These are phyloP conservation scores for Leccinum subgranulosum DNA, from an alignment of 768 basidiomycete genomes.

Conservation along the genomic window DNA sequence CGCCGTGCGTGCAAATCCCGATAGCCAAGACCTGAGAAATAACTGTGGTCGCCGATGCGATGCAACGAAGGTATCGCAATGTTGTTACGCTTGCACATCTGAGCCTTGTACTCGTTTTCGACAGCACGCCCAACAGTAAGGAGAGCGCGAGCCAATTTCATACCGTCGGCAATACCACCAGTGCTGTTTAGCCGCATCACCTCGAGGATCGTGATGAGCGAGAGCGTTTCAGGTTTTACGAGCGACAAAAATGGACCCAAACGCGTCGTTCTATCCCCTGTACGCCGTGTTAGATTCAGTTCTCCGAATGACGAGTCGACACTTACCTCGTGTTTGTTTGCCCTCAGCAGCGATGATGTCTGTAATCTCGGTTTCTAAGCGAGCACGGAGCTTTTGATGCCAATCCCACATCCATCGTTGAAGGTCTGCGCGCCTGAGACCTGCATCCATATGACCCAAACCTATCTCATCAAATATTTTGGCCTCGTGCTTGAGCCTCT, in stretches of 20 bases:
- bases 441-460: constrained; percentile 42
- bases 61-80: constrained; percentile 44
- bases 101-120: constrained; percentile 87
- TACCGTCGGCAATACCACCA: constrained; percentile 76
- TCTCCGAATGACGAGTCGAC: background rate
- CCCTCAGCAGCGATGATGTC: constrained; percentile 41
- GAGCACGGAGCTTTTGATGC: constrained; percentile 58
- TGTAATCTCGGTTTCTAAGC: constrained; percentile 50
- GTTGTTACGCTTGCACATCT: constrained; percentile 65
- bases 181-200: constrained; percentile 76
- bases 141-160: constrained; percentile 86
- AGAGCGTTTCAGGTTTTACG: constrained; percentile 73
- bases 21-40: constrained; percentile 62
- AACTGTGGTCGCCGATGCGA: constrained; percentile 34
- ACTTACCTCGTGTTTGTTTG: constrained; percentile 21
- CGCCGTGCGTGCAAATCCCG: constrained; percentile 59
- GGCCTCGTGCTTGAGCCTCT: constrained; percentile 63
- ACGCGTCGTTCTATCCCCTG: constrained; percentile 17
- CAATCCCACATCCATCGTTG: constrained; percentile 86
- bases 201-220: constrained; percentile 86
- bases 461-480: constrained; percentile 58
- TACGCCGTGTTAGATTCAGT: background rate
- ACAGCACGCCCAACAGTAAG: constrained; percentile 78
- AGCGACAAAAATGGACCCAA: constrained; percentile 74
- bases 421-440: constrained; percentile 48